Percentiles rank a stretch among this genome's conserved stretches.
Evolutionary conservation across 805 yeast genomes (phyloP).

Genomic region (Candida orba): DNA sequence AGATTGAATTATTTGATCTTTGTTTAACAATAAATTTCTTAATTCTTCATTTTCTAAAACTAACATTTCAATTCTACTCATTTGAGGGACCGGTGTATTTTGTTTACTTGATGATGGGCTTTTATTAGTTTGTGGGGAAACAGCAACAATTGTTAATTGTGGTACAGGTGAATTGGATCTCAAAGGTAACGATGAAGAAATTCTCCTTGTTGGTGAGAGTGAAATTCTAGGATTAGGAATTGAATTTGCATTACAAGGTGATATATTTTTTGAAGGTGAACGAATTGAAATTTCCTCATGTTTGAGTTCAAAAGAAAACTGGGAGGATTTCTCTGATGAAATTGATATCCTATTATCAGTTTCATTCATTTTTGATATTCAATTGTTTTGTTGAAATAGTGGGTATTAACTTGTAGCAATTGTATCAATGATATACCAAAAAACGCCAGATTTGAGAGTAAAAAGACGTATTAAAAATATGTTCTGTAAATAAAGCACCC

Average conservation of each 20-base stretch:
- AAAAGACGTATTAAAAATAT: no score
- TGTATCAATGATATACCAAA: no score
- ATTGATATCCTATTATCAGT: slow-evolving; percentile 2
- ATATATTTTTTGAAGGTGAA: neutral
- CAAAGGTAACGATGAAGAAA: neutral
- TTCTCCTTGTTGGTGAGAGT: neutral
- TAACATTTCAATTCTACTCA: slow-evolving; percentile 11
- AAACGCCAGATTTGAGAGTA: no score
- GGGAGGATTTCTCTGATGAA: slow-evolving; percentile 3
- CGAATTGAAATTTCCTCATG: slow-evolving; percentile 1
- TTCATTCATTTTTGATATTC: neutral
- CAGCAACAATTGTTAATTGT: neutral
- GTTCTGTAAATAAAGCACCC: no score
- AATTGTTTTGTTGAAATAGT: no score
- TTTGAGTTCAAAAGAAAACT: slow-evolving; percentile 7
- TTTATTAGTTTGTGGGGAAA: neutral
- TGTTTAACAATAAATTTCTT: slow-evolving; percentile 13
- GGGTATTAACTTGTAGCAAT: no score
- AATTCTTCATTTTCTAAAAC: slow-evolving; percentile 13
- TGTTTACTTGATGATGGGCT: no score
- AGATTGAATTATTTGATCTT: slow-evolving; percentile 8
- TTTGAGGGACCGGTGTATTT: neutral
- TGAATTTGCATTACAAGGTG: neutral
- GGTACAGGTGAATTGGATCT: neutral
- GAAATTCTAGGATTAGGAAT: neutral